Percentiles rank a stretch among this genome's conserved stretches.
Conservation (phyloP, 2,329 filamentous ascomycete species). For the Cryphonectria japonica region DNA sequence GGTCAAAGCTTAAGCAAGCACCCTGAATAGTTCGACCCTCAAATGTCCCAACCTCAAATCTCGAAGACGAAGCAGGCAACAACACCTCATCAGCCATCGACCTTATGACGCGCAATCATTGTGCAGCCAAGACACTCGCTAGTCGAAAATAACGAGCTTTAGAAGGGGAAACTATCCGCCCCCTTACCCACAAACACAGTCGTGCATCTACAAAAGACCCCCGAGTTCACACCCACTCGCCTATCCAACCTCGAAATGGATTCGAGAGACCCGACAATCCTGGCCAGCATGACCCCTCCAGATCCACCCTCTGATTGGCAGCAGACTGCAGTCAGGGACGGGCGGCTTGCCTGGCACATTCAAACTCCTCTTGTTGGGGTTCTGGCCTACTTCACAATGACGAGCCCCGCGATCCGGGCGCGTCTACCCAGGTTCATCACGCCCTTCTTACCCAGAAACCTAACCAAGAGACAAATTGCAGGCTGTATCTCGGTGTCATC, state of each 20-base stretch:
- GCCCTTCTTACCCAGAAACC: background rate
- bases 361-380: background rate
- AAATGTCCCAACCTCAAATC: background rate
- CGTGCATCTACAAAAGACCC: background rate
- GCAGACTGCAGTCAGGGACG: background rate
- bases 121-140: background rate
- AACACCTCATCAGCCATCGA: background rate
- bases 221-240: background rate
- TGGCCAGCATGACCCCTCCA: background rate
- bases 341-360: background rate
- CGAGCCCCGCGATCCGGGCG: conserved; percentile 2
- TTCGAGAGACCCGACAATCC: background rate
- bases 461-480: background rate
- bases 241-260: background rate
- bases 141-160: background rate
- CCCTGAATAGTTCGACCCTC: background rate
- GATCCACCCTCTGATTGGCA: background rate
- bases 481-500: background rate
- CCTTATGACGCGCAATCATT: background rate
- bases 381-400: background rate
- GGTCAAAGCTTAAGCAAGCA: background rate
- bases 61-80: background rate
- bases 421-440: background rate
- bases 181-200: background rate
- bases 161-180: background rate